Percentiles rank a stretch among this genome's conserved stretches.
phyloP scores from a whole-genome alignment of 768 basidiomycete species.

The Tylopilus plumbeoviolaceoides region DNA sequence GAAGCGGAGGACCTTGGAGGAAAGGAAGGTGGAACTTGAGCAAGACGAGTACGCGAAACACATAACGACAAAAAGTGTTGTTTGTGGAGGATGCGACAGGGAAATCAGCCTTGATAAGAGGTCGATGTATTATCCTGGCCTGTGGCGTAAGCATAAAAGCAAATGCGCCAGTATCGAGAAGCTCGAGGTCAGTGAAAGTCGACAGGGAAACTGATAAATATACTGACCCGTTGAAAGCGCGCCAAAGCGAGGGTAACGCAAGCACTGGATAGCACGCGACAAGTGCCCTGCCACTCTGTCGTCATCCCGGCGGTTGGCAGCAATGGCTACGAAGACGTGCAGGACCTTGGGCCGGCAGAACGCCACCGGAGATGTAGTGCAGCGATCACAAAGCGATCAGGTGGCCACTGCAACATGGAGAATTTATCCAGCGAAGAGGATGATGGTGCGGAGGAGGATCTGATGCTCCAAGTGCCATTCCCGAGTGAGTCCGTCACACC shows the following conservation, averaged over 20 bases:
- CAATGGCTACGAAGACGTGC: not conserved
- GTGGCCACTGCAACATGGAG: slow-evolving; percentile 1
- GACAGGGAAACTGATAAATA: not conserved
- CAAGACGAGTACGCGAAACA: slow-evolving; percentile 26
- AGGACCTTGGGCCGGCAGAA: not conserved
- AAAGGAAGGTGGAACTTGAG: slow-evolving; percentile 27
- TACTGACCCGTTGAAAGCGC: slow-evolving; percentile 21
- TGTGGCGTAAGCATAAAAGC: slow-evolving; percentile 31
- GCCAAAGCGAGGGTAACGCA: slow-evolving; percentile 3
- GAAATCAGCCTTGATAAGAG: slow-evolving; percentile 34
- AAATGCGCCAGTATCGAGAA: slow-evolving; percentile 27
- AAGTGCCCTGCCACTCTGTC: not conserved
- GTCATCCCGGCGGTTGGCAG: not conserved
- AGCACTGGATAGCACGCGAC: not conserved
- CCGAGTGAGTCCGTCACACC: slow-evolving; percentile 19
- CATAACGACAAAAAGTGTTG: slow-evolving; percentile 26
- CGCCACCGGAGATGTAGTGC: not conserved
- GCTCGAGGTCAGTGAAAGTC: slow-evolving; percentile 23
- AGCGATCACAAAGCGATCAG: not conserved
- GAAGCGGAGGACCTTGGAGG: slow-evolving; percentile 27
- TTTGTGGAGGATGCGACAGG: slow-evolving; percentile 27
- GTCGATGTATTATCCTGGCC: slow-evolving; percentile 33
- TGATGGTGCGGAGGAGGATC: slow-evolving; percentile 16
- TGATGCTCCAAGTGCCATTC: slow-evolving; percentile 17
- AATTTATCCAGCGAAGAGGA: slow-evolving; percentile 14